Conservation (phyloP, 129 eudicot genomes). For the Flaveria trinervia region DNA sequence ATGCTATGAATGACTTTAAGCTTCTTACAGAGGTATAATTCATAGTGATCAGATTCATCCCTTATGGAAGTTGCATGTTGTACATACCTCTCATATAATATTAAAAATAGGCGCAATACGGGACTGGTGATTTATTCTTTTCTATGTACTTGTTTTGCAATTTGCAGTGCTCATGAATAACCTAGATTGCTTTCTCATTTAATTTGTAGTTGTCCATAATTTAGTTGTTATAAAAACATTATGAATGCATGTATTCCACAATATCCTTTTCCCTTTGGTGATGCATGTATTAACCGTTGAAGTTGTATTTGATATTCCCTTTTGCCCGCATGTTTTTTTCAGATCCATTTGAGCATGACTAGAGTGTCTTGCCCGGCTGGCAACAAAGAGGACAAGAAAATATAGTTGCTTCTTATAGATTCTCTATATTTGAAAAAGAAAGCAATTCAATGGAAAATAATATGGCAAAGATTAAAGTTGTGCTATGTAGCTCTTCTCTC, state of each 20-base stretch:
- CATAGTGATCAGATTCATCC: neutral
- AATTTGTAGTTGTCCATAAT: constrained; percentile 10
- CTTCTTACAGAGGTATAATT: constrained; percentile 81
- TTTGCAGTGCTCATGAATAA: neutral
- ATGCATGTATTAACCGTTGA: constrained; percentile 19
- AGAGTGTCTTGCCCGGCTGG: constrained; percentile 27
- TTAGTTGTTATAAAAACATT: neutral
- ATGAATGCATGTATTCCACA: neutral
- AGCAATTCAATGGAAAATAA: constrained; percentile 64
- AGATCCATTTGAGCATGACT: constrained; percentile 71
- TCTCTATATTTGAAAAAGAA: constrained; percentile 54
- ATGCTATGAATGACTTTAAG: constrained; percentile 97
- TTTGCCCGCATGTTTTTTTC: constrained; percentile 55
- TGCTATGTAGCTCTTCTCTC: constrained; percentile 47
- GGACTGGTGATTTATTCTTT: neutral
- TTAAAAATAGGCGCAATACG: constrained; percentile 4
- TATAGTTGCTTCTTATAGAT: constrained; percentile 47
- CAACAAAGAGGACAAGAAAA: constrained; percentile 58
- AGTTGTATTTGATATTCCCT: constrained; percentile 10
- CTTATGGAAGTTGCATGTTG: neutral
- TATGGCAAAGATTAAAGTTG: constrained; percentile 86
- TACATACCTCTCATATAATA: neutral
- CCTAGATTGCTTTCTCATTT: constrained; percentile 4
- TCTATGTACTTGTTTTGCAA: neutral
- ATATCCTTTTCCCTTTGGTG: constrained; percentile 1